A percentile compares a stretch with the other conserved stretches of the same genome.
phyloP scores from a whole-genome alignment of 1,284 basidiomycete genomes.

The Phaffia rhodozyma region DNA sequence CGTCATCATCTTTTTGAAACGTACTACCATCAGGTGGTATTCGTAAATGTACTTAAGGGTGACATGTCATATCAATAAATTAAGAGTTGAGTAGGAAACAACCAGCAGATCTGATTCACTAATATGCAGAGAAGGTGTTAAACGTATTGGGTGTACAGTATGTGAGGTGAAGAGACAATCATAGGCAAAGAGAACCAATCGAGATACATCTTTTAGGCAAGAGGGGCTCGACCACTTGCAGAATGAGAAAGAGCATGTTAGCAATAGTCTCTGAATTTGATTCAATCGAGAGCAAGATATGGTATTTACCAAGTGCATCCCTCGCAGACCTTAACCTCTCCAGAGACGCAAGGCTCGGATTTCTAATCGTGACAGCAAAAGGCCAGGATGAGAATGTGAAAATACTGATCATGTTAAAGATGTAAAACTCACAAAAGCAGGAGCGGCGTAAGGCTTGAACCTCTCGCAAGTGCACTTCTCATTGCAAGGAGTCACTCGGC shows the following conservation, averaged over 20 bases:
- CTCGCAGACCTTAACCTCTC: neutral
- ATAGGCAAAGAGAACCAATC: too few species aligned
- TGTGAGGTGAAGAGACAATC: too few species aligned
- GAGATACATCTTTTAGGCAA: neutral
- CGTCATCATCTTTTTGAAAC: too few species aligned
- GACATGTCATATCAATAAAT: neutral
- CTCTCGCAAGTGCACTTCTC: constrained; percentile 7
- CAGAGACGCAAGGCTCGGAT: neutral
- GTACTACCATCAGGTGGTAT: too few species aligned
- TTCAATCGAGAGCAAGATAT: too few species aligned
- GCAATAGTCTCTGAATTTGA: too few species aligned
- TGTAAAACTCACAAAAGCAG: constrained; percentile 4
- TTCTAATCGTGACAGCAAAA: neutral
- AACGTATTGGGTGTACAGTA: too few species aligned
- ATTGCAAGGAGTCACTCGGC: neutral
- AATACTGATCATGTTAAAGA: too few species aligned
- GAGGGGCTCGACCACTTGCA: neutral
- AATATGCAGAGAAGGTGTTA: neutral
- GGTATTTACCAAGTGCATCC: neutral
- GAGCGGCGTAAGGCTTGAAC: neutral
- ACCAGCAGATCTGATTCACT: neutral
- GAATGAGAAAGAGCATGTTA: too few species aligned
- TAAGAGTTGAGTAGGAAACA: neutral
- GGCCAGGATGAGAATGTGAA: neutral
- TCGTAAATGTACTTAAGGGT: too few species aligned